These are phyloP conservation scores for Colletotrichum sp. DNA, from an alignment of 2,329 filamentous ascomycete genomes.

Conservation along the genomic window DNA sequence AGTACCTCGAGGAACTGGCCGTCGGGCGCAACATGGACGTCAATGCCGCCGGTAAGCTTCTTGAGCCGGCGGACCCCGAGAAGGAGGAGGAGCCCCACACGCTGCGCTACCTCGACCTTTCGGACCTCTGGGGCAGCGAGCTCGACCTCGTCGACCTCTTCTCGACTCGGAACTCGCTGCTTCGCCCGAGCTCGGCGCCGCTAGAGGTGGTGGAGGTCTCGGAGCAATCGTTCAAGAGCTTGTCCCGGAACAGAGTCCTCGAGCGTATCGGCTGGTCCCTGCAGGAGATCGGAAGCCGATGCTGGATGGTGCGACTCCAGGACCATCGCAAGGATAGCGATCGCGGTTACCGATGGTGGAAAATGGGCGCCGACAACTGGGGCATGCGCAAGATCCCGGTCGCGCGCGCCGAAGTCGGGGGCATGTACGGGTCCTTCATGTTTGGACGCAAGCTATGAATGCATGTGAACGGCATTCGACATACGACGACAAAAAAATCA, in stretches of 20 bases:
- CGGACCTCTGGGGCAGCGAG: slow-evolving; percentile 68
- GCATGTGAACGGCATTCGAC: not conserved
- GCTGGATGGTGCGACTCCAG: slow-evolving; percentile 69
- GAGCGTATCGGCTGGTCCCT: slow-evolving; percentile 71
- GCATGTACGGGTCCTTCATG: slow-evolving; percentile 83
- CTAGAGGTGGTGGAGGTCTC: slow-evolving; percentile 79
- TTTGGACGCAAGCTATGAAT: slow-evolving; percentile 62
- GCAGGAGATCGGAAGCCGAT: slow-evolving; percentile 69
- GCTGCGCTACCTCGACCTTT: slow-evolving; percentile 79
- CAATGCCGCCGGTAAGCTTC: slow-evolving; percentile 68
- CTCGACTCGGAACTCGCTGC: slow-evolving; percentile 54
- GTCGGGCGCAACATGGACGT: slow-evolving; percentile 72
- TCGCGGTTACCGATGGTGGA: slow-evolving; percentile 71
- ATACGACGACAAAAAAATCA: not conserved
- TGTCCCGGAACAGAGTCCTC: slow-evolving; percentile 68
- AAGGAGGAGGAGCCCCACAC: slow-evolving; percentile 53
- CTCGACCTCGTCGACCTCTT: slow-evolving; percentile 63
- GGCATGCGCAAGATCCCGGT: slow-evolving; percentile 93
- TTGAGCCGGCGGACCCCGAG: slow-evolving; percentile 52
- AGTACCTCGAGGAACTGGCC: slow-evolving; percentile 78
- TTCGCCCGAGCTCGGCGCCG: slow-evolving; percentile 65
- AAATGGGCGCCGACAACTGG: slow-evolving; percentile 85
- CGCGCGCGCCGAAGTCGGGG: slow-evolving; percentile 87
- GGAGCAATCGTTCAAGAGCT: slow-evolving; percentile 68
- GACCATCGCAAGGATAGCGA: slow-evolving; percentile 47